Percentiles rank a stretch among this genome's conserved stretches.
phyloP scores from a whole-genome alignment of 148 eudicot species.

The Gaultheria prostrata region DNA sequence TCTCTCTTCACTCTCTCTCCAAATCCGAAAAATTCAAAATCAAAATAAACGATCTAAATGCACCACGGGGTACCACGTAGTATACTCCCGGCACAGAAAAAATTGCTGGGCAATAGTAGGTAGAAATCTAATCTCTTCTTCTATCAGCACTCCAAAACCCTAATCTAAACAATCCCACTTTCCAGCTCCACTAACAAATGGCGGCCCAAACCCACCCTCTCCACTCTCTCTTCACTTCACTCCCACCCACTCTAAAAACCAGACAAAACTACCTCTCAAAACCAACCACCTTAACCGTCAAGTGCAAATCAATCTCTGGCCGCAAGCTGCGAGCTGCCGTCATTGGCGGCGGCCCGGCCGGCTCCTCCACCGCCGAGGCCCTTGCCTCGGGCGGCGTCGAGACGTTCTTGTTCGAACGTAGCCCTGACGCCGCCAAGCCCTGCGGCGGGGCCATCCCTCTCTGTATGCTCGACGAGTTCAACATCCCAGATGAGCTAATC shows the following conservation, averaged over 20 bases:
- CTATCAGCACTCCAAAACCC: neutral
- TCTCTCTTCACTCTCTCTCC: too few species aligned
- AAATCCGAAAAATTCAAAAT: too few species aligned
- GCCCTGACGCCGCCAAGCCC: slow-evolving; percentile 69
- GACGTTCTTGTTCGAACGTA: slow-evolving; percentile 82
- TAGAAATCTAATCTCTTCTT: neutral
- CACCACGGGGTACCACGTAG: too few species aligned
- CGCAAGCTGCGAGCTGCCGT: slow-evolving; percentile 70
- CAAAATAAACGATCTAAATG: too few species aligned
- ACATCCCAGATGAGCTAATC: slow-evolving; percentile 56
- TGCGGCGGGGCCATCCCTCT: slow-evolving; percentile 96
- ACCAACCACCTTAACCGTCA: slow-evolving; percentile 18
- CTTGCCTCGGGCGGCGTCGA: slow-evolving; percentile 70
- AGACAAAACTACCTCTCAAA: slow-evolving; percentile 4
- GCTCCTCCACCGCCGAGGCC: slow-evolving; percentile 80
- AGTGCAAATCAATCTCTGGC: slow-evolving; percentile 25
- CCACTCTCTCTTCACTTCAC: slow-evolving; percentile 26
- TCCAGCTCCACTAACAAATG: slow-evolving; percentile 21
- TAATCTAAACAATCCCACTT: neutral
- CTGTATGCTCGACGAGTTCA: slow-evolving; percentile 87
- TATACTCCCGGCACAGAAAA: too few species aligned
- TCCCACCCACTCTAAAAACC: slow-evolving; percentile 23
- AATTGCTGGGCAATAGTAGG: too few species aligned
- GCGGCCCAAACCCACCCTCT: slow-evolving; percentile 39
- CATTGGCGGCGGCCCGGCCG: slow-evolving; percentile 90